Evolutionary conservation across 1,284 basidiomycete species (phyloP), one percentile per base, ranked within the genome.

Genomic region (Cerioporus squamosus): DNA sequence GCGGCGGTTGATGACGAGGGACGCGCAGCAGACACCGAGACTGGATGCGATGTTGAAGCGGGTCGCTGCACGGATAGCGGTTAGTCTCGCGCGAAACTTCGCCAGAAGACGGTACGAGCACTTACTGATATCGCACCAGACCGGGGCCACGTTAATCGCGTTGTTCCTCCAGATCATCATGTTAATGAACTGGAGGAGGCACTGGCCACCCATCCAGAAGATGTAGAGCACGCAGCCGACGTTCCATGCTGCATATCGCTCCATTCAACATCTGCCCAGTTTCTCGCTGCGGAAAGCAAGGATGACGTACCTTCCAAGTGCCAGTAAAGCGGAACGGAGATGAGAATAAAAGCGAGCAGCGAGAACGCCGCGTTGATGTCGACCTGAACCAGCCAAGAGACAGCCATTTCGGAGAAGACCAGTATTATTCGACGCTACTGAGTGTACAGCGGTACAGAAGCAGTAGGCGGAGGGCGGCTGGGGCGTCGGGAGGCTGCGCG

Each of bases 61-160:
- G 15, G 73, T 70, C 6, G 72, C 80, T 83, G 51, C 5, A 17
- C 20, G 10, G 36, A 40, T 22, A 45, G 51, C 24, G 3, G 43
- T 50, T 39, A 52, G 52, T 14, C 15, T 15, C n/a, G 22, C 22
- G 15, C n/a, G 8, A 43, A 17, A 1, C 18, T 17, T 20, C 1
- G 23, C 23, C 24, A 20, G 2, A 22, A 14, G 5, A 18, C 40
- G 26, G 39, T 9, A 8, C 2, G 26, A 49, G 49, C 6, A 73
- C 85, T 68, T 66, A 89, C 87, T 81, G 60, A 93, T 88, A 67
- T 94, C 91, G 66, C 91, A 93, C 86, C 86, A 93, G 1, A 86
- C 75, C 0, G 87, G 87, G 0, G 84, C 81, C 43, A 67, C 74
- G 63, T 88, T 81, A 10, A 79, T 73, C 2, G 79, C 77, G 65